Evolutionary conservation across 1,284 basidiomycete genomes (phyloP), one percentile per base, ranked within the genome.

Genomic region (Trametes pubescens): DNA sequence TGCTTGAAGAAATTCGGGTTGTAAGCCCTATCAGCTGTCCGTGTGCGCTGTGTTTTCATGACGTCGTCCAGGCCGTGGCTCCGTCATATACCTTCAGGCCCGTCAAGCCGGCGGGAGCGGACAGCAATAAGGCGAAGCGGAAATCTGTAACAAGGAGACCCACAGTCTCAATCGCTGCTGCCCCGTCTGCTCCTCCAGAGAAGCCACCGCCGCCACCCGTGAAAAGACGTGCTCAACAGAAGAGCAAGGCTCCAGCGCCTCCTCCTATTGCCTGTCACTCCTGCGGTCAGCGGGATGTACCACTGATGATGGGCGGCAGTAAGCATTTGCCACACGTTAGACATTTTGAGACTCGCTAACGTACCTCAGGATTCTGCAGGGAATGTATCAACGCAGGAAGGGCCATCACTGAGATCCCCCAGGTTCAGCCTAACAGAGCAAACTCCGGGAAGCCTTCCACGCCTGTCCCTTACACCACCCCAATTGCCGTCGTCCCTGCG

Each of bases 231-330:
- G 72, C 66, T 48, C 62, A 64, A 16, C 34, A 65, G 9, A 68
- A 77, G 55, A 38, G 66, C 0, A 74, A 70, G 51, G 26, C 77
- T 16, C 60, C 73, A 4, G 61, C 75, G 11, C 64, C 70, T 1
- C 63, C 67, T 11, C 72, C 69, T 34, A 88, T 91, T 32, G 81
- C 84, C 32, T 91, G 90, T 66, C 76, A 81, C 32, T 75, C 82
- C 6, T 91, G 89, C 72, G 81, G 83, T 51, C 81, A 85, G 72
- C 84, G 81, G 21, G 87, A 90, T 69, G 89, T 91, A n/a, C 90
- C 90, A 13, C 78, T 91, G 35, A 84, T 91, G 63, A 79, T 87
- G 72, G 88, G 88, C 64, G 89, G 90, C 46, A 82, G 89, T 91
- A 68, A 81, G 90, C 81, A 24, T 22, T 4, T 24, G 32, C 51